A percentile compares a stretch with the other conserved stretches of the same genome.
These are phyloP conservation scores for Thelonectria blattea DNA, from an alignment of 2,329 filamentous ascomycete species.

Conservation along the genomic window DNA sequence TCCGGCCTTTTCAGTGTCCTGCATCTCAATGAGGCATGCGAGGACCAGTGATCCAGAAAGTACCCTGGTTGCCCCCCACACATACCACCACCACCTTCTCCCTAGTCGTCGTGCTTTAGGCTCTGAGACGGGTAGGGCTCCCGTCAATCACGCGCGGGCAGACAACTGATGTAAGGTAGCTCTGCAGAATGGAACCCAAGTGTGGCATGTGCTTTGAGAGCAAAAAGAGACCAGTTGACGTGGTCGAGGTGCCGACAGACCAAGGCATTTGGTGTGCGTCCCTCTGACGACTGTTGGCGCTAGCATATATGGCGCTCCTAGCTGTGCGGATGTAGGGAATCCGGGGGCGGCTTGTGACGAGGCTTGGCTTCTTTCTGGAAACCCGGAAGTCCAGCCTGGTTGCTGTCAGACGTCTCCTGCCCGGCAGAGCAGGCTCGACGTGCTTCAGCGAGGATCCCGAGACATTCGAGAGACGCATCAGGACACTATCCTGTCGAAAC, in stretches of 20 bases:
- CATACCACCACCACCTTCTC: conserved; percentile 14
- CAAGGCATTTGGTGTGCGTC: conserved; percentile 17
- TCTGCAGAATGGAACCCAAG: conserved; percentile 11
- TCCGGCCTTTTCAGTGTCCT: conserved; percentile 3
- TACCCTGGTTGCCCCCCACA: conserved; percentile 14
- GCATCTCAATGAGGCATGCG: conserved; percentile 15
- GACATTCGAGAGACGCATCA: not conserved
- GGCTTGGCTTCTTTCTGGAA: not conserved
- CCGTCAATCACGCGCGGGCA: conserved; percentile 7
- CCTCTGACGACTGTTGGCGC: conserved; percentile 30
- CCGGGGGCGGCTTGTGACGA: not conserved
- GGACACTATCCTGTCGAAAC: not conserved
- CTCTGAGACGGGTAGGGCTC: conserved; percentile 1
- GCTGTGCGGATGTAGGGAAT: not conserved
- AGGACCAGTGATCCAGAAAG: conserved; percentile 10
- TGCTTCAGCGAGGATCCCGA: not conserved
- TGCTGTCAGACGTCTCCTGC: not conserved
- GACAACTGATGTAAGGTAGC: conserved; percentile 4
- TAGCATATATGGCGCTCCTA: conserved; percentile 5
- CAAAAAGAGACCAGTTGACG: conserved; percentile 12
- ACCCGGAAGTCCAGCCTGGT: conserved; percentile 2
- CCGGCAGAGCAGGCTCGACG: not conserved
- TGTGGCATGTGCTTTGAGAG: conserved; percentile 2
- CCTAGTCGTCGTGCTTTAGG: not conserved
- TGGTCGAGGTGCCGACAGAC: conserved; percentile 13